phyloP scores from a whole-genome alignment of 1,139 yeast species.

The Pichia sp. region DNA sequence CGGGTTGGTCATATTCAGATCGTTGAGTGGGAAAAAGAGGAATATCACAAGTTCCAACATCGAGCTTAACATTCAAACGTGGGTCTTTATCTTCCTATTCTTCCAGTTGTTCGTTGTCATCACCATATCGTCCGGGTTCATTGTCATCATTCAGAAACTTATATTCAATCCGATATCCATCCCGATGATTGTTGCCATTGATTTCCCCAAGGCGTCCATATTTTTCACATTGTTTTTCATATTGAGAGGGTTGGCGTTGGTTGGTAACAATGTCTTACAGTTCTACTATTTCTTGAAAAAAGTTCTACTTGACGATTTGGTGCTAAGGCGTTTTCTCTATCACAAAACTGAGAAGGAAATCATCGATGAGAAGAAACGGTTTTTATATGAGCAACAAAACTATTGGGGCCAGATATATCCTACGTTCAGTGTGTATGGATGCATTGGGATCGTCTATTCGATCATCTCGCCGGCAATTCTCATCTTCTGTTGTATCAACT shows the following conservation, averaged over 20 bases:
- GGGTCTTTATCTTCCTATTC: constrained; percentile 71
- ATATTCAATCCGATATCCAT: constrained; percentile 70
- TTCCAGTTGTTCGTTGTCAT: constrained; percentile 83
- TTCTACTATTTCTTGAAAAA: constrained; percentile 46
- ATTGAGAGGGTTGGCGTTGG: constrained; percentile 67
- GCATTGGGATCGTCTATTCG: constrained; percentile 74
- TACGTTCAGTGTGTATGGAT: constrained; percentile 68
- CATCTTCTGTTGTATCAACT: constrained; percentile 57
- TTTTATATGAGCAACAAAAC: constrained; percentile 27
- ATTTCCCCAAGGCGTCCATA: constrained; percentile 77
- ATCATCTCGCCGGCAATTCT: constrained; percentile 77
- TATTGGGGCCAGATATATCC: constrained; percentile 83
- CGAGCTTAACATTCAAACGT: constrained; percentile 59
- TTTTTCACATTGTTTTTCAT: constrained; percentile 75
- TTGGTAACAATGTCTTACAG: constrained; percentile 66
- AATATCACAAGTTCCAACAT: constrained; percentile 53
- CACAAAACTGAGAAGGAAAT: constrained; percentile 58
- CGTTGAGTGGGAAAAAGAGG: constrained; percentile 49
- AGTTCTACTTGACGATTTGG: constrained; percentile 31
- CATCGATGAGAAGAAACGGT: constrained; percentile 38
- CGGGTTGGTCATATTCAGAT: constrained; percentile 51
- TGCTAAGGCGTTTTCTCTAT: neutral
- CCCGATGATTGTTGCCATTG: constrained; percentile 67
- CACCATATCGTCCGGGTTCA: constrained; percentile 77
- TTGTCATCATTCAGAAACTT: constrained; percentile 61